phyloP scores from a whole-genome alignment of 169 alveolate genomes.

The Plasmodium adleri region DNA sequence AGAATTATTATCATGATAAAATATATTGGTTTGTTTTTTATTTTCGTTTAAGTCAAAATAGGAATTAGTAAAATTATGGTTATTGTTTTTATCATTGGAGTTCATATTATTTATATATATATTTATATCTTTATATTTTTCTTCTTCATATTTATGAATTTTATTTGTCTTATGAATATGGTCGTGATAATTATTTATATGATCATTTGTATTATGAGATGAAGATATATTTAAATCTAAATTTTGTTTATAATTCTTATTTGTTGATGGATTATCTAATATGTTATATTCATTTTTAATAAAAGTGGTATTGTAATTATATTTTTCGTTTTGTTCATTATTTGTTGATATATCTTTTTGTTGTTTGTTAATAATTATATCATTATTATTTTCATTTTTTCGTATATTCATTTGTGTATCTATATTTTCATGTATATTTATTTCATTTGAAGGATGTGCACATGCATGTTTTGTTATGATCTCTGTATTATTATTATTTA shows the following conservation, averaged over 20 bases:
- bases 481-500: no score
- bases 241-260: constrained; percentile 1
- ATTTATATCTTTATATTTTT: no score
- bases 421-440: not conserved
- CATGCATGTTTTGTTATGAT: not conserved
- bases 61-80: no score
- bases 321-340: constrained; percentile 6
- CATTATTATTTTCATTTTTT: not conserved
- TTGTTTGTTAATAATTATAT: not conserved
- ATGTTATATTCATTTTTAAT: constrained; percentile 20
- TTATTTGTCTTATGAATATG: not conserved
- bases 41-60: no score
- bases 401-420: not conserved
- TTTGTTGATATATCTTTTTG: not conserved
- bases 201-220: not conserved
- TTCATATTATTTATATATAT: no score
- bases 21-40: no score
- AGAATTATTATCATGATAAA: no score
- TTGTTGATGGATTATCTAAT: not conserved
- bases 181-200: not conserved
- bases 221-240: not conserved
- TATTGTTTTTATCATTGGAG: no score
- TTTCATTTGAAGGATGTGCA: not conserved
- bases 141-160: no score
- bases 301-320: not conserved